A percentile compares a stretch with the other conserved stretches of the same genome.
Evolutionary conservation across 768 basidiomycete species (phyloP).

Genomic region (Chiua virens): DNA sequence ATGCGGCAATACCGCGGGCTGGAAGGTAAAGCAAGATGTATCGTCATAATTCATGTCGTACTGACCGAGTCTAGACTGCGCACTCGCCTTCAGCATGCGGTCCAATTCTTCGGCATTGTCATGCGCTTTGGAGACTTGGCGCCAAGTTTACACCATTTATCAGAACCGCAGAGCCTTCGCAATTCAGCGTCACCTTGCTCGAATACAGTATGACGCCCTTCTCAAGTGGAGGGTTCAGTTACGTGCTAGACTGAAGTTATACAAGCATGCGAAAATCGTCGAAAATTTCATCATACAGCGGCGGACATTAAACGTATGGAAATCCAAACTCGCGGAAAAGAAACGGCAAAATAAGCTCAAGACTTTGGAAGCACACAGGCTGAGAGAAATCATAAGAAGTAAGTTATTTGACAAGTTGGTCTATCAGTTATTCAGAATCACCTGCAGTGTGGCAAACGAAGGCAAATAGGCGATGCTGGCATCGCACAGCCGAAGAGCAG

Average conservation of each 20-base stretch:
- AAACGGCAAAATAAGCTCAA: constrained; percentile 45
- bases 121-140: constrained; percentile 48
- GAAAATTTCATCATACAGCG: constrained; percentile 51
- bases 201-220: constrained; percentile 44
- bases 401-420: constrained; percentile 28
- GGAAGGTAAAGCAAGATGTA: constrained; percentile 43
- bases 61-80: constrained; percentile 40
- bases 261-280: constrained; percentile 55
- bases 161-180: constrained; percentile 50
- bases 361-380: constrained; percentile 40
- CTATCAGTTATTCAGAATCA: constrained; percentile 3
- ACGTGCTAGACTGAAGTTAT: constrained; percentile 46
- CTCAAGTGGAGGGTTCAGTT: constrained; percentile 57
- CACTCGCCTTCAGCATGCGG: constrained; percentile 49
- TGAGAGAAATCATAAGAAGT: constrained; percentile 28
- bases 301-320: constrained; percentile 51
- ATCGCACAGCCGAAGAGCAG: constrained; percentile 44
- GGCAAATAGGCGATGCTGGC: constrained; percentile 38
- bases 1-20: constrained; percentile 38
- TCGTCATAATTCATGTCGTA: background rate
- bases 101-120: constrained; percentile 39
- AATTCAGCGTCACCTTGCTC: constrained; percentile 36
- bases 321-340: constrained; percentile 42
- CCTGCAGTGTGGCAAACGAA: constrained; percentile 49
- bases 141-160: constrained; percentile 39